A percentile compares a stretch with the other conserved stretches of the same genome.
Evolutionary conservation across 495 filamentous ascomycete genomes (phyloP).

Genomic region (Talaromyces trachyspermus): DNA sequence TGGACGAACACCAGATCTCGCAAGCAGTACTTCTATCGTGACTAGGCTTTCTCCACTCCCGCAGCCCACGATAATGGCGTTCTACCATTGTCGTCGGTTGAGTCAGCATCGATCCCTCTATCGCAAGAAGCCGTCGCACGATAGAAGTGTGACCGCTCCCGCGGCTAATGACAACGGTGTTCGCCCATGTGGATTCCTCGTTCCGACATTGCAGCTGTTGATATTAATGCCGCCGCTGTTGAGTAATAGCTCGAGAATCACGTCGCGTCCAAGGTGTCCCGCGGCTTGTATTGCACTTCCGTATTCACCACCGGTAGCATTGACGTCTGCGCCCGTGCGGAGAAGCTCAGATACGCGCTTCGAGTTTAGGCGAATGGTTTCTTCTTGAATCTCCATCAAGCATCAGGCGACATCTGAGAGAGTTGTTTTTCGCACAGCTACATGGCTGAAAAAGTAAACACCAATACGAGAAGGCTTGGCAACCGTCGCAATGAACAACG

Average conservation of each 20-base stretch:
- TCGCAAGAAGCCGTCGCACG: constrained; percentile 10
- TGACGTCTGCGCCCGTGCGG: constrained; percentile 14
- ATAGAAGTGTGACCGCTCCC: constrained; percentile 10
- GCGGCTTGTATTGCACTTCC: constrained; percentile 12
- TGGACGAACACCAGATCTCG: constrained; percentile 7
- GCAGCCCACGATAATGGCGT: constrained; percentile 10
- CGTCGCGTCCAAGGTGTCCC: constrained; percentile 10
- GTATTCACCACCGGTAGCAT: constrained; percentile 8
- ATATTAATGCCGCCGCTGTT: constrained; percentile 1
- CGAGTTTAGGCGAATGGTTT: not conserved
- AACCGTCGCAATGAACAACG: too few species aligned
- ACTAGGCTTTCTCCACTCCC: constrained; percentile 19
- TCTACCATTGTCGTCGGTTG: constrained; percentile 8
- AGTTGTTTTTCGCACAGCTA: too few species aligned
- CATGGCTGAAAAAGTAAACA: too few species aligned
- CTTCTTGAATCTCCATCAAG: not conserved
- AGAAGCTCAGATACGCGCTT: constrained; percentile 11
- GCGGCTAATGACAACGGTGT: constrained; percentile 16
- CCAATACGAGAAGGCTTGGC: too few species aligned
- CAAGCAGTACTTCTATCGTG: constrained; percentile 1
- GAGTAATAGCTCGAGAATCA: constrained; percentile 15
- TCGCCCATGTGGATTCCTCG: constrained; percentile 8
- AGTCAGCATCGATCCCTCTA: constrained; percentile 11
- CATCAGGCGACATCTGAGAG: too few species aligned
- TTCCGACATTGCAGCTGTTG: not conserved